Evolutionary conservation across 148 eudicot species (phyloP).

Genomic region (Vaccinium myrtillus): DNA sequence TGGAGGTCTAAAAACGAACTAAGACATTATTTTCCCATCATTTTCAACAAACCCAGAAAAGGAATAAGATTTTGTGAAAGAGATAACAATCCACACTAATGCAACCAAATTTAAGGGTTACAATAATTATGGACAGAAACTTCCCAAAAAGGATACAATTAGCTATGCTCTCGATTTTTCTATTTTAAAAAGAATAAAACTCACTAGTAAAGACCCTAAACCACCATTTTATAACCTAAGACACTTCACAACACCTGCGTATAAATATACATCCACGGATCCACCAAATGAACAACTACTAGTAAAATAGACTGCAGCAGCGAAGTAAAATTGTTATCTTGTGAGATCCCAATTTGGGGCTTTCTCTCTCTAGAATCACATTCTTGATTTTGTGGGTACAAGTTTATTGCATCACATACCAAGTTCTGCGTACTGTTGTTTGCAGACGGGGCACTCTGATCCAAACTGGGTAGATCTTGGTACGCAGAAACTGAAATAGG

Average conservation of each 20-base stretch:
- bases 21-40: background rate
- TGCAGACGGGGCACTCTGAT: slow-evolving; percentile 62
- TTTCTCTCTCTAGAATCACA: background rate
- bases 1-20: background rate
- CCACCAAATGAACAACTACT: background rate
- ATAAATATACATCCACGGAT: no score
- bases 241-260: background rate
- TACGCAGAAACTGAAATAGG: slow-evolving; percentile 50
- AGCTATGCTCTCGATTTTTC: background rate
- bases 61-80: background rate
- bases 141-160: background rate
- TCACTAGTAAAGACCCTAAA: background rate
- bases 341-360: background rate
- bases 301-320: background rate
- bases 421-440: slow-evolving; percentile 36
- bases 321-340: background rate
- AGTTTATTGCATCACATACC: slow-evolving; percentile 33
- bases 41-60: background rate
- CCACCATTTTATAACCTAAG: background rate
- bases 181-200: no score
- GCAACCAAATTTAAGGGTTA: background rate
- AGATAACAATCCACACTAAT: background rate
- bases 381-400: background rate
- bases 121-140: background rate
- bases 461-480: slow-evolving; percentile 38